Conservation (phyloP, 805 yeast species). For the Barnettozyma wickerhamii region DNA sequence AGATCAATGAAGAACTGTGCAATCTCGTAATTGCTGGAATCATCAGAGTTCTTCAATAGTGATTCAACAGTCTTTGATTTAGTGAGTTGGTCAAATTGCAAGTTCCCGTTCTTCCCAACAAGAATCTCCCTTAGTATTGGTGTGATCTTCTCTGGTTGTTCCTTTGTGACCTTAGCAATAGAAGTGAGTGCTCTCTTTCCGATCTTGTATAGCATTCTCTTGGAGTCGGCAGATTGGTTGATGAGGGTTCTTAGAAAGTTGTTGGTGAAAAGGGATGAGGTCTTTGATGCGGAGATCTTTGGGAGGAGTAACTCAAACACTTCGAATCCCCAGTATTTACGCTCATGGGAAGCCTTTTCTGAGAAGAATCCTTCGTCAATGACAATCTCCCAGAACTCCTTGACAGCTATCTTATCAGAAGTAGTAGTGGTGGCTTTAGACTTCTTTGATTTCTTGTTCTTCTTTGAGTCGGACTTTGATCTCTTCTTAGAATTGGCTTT, state of each 20-base stretch:
- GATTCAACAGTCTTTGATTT: slow-evolving; percentile 60
- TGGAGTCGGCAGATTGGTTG: slow-evolving; percentile 67
- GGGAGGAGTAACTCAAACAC: slow-evolving; percentile 51
- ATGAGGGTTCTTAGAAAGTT: slow-evolving; percentile 70
- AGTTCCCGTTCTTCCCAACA: slow-evolving; percentile 45
- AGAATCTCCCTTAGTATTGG: slow-evolving; percentile 33
- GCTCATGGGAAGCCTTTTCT: slow-evolving; percentile 72
- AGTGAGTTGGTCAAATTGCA: slow-evolving; percentile 73
- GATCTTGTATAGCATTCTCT: slow-evolving; percentile 62
- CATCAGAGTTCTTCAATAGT: slow-evolving; percentile 8
- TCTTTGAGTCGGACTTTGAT: slow-evolving; percentile 31
- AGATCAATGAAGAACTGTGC: slow-evolving; percentile 18
- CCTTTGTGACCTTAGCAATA: slow-evolving; percentile 36
- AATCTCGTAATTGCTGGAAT: slow-evolving; percentile 11
- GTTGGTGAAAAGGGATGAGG: slow-evolving; percentile 42
- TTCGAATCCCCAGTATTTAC: slow-evolving; percentile 84
- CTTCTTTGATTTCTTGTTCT: slow-evolving; percentile 20
- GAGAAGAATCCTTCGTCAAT: slow-evolving; percentile 81
- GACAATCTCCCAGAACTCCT: slow-evolving; percentile 75
- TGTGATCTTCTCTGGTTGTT: slow-evolving; percentile 32
- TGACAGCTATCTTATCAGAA: slow-evolving; percentile 23
- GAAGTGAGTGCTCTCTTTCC: slow-evolving; percentile 49
- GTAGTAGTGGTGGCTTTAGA: slow-evolving; percentile 11
- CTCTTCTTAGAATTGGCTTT: slow-evolving; percentile 35
- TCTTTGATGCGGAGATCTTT: slow-evolving; percentile 20